A percentile compares a stretch with the other conserved stretches of the same genome.
These are phyloP conservation scores for Microcyclospora tardicrescens DNA, from an alignment of 2,329 filamentous ascomycete genomes.

Conservation along the genomic window DNA sequence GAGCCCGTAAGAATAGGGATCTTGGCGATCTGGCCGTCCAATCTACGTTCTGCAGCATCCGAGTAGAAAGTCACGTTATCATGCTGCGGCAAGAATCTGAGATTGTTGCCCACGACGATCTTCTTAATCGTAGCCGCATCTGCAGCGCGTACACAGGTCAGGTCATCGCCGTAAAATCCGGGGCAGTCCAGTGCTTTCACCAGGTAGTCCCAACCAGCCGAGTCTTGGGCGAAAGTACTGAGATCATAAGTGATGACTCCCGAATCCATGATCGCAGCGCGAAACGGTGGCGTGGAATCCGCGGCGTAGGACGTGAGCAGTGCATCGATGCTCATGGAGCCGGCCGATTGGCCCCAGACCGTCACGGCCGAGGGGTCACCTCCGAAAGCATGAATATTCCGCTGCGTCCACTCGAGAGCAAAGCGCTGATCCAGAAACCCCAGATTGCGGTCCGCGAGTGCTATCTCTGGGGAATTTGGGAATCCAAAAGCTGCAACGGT, in stretches of 20 bases:
- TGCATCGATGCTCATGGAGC: conserved; percentile 20
- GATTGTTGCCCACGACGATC: conserved; percentile 18
- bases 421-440: conserved; percentile 27
- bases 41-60: conserved; percentile 15
- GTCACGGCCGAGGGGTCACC: conserved; percentile 26
- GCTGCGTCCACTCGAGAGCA: conserved; percentile 26
- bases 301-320: conserved; percentile 19
- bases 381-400: conserved; percentile 25
- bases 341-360: conserved; percentile 24
- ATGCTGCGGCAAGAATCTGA: conserved; percentile 19
- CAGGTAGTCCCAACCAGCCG: conserved; percentile 15
- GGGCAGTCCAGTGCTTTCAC: conserved; percentile 17
- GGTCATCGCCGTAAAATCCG: conserved; percentile 12
- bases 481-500: conserved; percentile 27
- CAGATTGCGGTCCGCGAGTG: conserved; percentile 19
- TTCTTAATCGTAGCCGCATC: conserved; percentile 19
- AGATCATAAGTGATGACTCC: conserved; percentile 19
- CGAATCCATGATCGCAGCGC: conserved; percentile 22
- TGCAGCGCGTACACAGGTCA: conserved; percentile 20
- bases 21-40: conserved; percentile 19
- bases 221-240: conserved; percentile 6
- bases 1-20: conserved; percentile 24
- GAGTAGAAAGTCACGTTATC: conserved; percentile 23
- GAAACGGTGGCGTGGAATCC: conserved; percentile 19
- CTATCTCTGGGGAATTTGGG: conserved; percentile 24